These are phyloP conservation scores for Cruciata laevipes DNA, from an alignment of 257 asterid genomes.

Conservation along the genomic window DNA sequence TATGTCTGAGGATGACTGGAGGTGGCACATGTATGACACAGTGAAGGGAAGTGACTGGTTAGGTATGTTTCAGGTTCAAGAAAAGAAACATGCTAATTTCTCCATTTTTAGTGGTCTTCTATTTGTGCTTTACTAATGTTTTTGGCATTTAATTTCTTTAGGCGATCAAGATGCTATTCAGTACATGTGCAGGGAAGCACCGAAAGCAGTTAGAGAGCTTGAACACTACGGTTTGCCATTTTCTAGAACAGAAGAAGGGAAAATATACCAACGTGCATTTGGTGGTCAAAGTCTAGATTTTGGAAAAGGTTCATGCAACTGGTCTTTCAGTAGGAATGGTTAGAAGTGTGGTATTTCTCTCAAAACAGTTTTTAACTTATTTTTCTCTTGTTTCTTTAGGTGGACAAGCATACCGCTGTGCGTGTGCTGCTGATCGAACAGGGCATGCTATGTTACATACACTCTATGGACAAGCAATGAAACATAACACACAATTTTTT, in stretches of 20 bases:
- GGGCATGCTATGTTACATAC: slow-evolving; percentile 98
- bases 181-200: slow-evolving; percentile 95
- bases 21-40: slow-evolving; percentile 99
- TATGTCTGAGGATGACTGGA: slow-evolving; percentile 98
- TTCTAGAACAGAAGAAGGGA: slow-evolving; percentile 96
- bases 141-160: slow-evolving; percentile 23
- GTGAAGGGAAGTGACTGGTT: slow-evolving; percentile 99
- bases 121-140: slow-evolving; percentile 13
- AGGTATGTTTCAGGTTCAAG: slow-evolving; percentile 38
- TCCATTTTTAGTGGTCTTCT: background rate
- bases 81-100: background rate
- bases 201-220: slow-evolving; percentile 88
- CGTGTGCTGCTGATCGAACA: slow-evolving; percentile 99
- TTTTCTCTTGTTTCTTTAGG: slow-evolving; percentile 34
- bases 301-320: slow-evolving; percentile 63
- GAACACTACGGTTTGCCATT: slow-evolving; percentile 91
- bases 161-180: slow-evolving; percentile 97
- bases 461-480: slow-evolving; percentile 98
- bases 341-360: background rate
- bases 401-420: slow-evolving; percentile 98
- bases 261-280: slow-evolving; percentile 95
- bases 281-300: slow-evolving; percentile 95
- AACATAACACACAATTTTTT: slow-evolving; percentile 91
- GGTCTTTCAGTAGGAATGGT: slow-evolving; percentile 8
- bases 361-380: background rate